A percentile compares a stretch with the other conserved stretches of the same genome.
Conservation (phyloP, 2,329 filamentous ascomycete species). For the Mycosphaerella arachidis region DNA sequence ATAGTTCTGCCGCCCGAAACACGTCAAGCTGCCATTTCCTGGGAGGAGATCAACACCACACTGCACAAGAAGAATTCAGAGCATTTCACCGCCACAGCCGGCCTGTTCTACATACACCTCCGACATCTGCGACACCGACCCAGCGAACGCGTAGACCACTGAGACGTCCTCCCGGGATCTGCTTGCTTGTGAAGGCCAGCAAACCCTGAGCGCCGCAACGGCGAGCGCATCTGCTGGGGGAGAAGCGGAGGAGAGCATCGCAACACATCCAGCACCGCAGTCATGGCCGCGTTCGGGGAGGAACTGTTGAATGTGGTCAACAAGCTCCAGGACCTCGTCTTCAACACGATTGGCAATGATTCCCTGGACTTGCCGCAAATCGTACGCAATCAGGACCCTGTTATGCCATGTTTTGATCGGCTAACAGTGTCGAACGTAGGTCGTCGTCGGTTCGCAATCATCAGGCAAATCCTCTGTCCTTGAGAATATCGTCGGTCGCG, state of each 20-base stretch:
- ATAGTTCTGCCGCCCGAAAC: background rate
- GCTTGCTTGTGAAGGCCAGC: background rate
- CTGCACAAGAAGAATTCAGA: background rate
- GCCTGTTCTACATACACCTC: background rate
- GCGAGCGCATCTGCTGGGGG: background rate
- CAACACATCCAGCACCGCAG: background rate
- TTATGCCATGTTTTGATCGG: background rate
- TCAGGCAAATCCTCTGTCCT: slow-evolving; percentile 97
- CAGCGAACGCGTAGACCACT: background rate
- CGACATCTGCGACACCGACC: background rate
- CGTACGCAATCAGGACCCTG: slow-evolving; percentile 54
- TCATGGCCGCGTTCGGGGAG: slow-evolving; percentile 91
- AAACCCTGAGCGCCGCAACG: background rate
- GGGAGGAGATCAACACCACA: background rate
- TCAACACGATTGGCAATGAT: slow-evolving; percentile 99
- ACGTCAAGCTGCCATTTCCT: too few relatives aligned
- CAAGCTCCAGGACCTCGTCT: slow-evolving; percentile 96
- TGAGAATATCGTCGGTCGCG: slow-evolving; percentile 96
- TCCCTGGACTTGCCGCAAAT: slow-evolving; percentile 97
- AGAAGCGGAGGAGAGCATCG: slow-evolving; percentile 2
- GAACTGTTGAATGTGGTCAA: slow-evolving; percentile 94
- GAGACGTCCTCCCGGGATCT: background rate
- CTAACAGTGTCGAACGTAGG: slow-evolving; percentile 53
- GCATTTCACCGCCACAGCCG: background rate
- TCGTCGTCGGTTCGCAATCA: slow-evolving; percentile 96